Evolutionary conservation across 2,329 filamentous ascomycete genomes (phyloP), one percentile per base, ranked within the genome.

Genomic region (Pseudogymnoascus sp.): DNA sequence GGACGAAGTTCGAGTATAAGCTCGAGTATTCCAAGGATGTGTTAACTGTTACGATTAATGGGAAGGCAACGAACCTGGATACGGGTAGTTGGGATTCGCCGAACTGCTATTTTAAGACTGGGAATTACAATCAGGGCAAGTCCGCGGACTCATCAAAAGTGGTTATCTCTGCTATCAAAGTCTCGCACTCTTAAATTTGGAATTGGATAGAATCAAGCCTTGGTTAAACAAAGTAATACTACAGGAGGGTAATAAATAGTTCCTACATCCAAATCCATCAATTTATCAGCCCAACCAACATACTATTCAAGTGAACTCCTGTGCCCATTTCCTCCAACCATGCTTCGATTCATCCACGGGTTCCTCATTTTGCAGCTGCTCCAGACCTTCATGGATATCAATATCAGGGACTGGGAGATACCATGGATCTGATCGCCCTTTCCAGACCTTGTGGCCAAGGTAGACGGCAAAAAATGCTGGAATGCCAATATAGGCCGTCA

Each of bases 401-500:
- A 86, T 76, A 9, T 85, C 75, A 28, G 76, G 71, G 0, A 75
- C 64, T 77, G 11, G 70, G 72, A 18, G 74, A 74, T 2, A 74
- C 72, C 2, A 79, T 82, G 30, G 22, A 25, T 25, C 78, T 72
- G 67, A 70, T 76, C 22, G 22, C 22, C 22, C 22, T 25, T 25
- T 25, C 64, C 70, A 73, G 7, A 79, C 22, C 75, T 86, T 86
- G 75, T 88, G 86, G 2, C 78, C 82, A 11, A 82, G 6, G 67
- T 87, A 89, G 0, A 88, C 75, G 0, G 76, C 72, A 1, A 84
- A 65, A 71, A 89, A 88, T 65, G 79, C 81, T 50, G 78, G 85
- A 0, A 87, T 75, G 8, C 78, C 87, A 68, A 89, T 77, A 67
- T 86, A 91, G 67, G 74, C 79, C 0, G 82, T 81, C n/a, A 87